Percentiles rank a stretch among this genome's conserved stretches.
Conservation (phyloP, 306 rosid species). For the Psophocarpus tetragonolobus region DNA sequence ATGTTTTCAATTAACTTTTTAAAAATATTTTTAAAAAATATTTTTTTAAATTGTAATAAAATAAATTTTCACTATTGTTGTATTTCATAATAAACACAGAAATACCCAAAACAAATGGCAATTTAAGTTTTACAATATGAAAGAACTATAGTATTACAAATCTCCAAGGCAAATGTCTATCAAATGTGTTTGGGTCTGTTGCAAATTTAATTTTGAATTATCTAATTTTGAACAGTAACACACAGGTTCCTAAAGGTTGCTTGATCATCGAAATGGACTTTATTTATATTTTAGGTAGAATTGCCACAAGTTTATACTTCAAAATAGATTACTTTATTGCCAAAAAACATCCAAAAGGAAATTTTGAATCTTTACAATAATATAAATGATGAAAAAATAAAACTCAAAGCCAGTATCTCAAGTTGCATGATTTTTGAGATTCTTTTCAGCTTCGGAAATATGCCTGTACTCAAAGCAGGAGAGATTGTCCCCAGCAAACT, state of each 20-base stretch:
- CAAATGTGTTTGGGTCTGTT: background rate
- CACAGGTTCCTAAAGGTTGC: background rate
- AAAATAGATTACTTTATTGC: conserved; percentile 7
- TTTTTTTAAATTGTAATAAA: too few relatives aligned
- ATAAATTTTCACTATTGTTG: too few relatives aligned
- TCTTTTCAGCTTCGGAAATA: conserved; percentile 8
- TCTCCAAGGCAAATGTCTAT: background rate
- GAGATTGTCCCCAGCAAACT: background rate
- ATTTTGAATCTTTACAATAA: background rate
- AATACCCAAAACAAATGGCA: too few relatives aligned
- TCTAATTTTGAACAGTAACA: background rate
- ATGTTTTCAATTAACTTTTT: too few relatives aligned
- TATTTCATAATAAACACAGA: too few relatives aligned
- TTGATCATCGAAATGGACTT: conserved; percentile 1
- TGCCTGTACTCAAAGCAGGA: background rate
- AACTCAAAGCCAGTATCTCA: background rate
- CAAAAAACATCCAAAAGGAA: background rate
- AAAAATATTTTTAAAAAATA: too few relatives aligned
- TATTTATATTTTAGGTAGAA: background rate
- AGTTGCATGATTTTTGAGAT: background rate
- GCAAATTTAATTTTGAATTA: background rate
- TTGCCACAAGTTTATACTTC: background rate
- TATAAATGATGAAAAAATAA: background rate
- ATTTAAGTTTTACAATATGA: too few relatives aligned
- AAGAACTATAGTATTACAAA: too few relatives aligned